Conservation (phyloP, 371 early-diverging fungal species). For the Syncephalastrum contaminatum region DNA sequence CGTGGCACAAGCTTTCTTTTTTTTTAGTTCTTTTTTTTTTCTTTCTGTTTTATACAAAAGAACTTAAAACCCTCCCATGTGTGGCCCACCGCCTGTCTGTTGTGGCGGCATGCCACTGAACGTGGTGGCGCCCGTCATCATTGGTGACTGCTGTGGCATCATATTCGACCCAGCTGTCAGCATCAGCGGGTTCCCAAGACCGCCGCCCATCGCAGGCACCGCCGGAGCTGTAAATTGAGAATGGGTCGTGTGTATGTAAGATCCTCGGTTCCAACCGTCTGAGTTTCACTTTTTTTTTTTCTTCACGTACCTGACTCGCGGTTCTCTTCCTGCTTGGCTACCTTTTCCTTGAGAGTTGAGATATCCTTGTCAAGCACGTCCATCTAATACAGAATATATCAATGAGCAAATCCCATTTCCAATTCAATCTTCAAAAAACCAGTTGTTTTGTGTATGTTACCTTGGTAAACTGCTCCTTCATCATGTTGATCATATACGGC, state of each 20-base stretch:
- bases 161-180: conserved; percentile 43
- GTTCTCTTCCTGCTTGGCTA: conserved; percentile 19
- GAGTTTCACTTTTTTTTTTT: too few relatives aligned
- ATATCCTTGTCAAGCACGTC: conserved; percentile 26
- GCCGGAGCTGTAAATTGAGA: conserved; percentile 16
- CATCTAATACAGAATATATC: conserved; percentile 5
- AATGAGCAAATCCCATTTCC: background rate
- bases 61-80: too few relatives aligned
- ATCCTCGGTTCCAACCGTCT: background rate
- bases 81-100: too few relatives aligned
- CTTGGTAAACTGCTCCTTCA: conserved; percentile 81
- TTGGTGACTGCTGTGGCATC: conserved; percentile 44
- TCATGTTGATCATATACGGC: conserved; percentile 93
- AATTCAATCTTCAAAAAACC: too few relatives aligned
- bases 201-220: conserved; percentile 31
- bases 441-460: too few relatives aligned
- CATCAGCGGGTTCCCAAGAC: conserved; percentile 71
- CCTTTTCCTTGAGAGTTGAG: conserved; percentile 22
- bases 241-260: background rate
- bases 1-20: too few relatives aligned
- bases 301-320: conserved; percentile 35
- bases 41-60: too few relatives aligned
- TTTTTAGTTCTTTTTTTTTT: too few relatives aligned
- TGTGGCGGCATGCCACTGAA: conserved; percentile 10
- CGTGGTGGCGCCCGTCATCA: conserved; percentile 20